Evolutionary conservation across 257 asterid genomes (phyloP), one percentile per base, ranked within the genome.

Genomic region (Lycium ferocissimum): DNA sequence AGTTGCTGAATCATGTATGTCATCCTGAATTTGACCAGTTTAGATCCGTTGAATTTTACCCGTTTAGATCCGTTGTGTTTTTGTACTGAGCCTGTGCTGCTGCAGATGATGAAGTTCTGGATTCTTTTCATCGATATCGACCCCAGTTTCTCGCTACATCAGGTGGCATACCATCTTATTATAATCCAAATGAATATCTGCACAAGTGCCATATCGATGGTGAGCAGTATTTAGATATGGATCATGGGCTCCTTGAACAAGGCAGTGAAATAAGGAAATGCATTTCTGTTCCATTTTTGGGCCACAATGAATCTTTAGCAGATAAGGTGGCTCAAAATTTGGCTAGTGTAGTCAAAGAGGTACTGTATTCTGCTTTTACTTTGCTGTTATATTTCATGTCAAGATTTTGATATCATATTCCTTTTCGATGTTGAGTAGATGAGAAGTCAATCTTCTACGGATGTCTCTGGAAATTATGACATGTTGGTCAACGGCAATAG

Each of bases 41-140:
- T 72, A 65, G 82, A 57, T 47, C 20, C 72, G 17, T 59, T 54
- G 73, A 57, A 53, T 82, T 12, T 83, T 63, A 70, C 17, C 9
- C 59, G 63, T 80, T 20, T 72, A 65, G 82, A 57, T 47, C 20
- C 72, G 17, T 59, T 54, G 73, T 84, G 61, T 40, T 76, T 84
- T 83, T 12, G 72, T 82, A 75, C 53, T 63, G 83, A 83, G 20
- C 49, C 7, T 82, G 80, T 82, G 86, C 54, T 67, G 87, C 90
- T 92, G 95, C 96, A 96, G 99, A 92, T 94, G 93, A 95, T 86
- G 99, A 95, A 86, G 90, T 95, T 83, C 83, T 96, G 51, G 78
- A 86, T 82, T 83, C 94, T 65, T 86, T 96, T 88, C 99, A 96
- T 85, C 94, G 98, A 3, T 89, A 86, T 88, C 97, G 98, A 22